A percentile compares a stretch with the other conserved stretches of the same genome.
Conservation (phyloP, 768 basidiomycete species). For the Lentinula aciculospora region DNA sequence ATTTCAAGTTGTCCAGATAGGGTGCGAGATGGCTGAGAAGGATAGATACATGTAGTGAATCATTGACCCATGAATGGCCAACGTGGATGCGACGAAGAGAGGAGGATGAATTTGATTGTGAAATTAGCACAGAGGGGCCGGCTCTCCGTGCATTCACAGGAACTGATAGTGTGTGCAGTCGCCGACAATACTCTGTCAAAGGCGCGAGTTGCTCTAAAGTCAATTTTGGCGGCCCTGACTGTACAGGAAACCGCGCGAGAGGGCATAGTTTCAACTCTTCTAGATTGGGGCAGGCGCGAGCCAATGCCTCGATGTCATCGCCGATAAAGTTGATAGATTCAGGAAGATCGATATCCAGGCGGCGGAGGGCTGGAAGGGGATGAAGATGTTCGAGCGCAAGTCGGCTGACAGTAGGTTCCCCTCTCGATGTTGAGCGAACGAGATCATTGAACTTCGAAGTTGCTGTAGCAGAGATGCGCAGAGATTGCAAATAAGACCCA, state of each 20-base stretch:
- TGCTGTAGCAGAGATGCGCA: slow-evolving; percentile 61
- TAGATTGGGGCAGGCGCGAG: slow-evolving; percentile 59
- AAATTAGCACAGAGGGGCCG: slow-evolving; percentile 36
- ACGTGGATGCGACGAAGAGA: slow-evolving; percentile 68
- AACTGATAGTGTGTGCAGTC: slow-evolving; percentile 59
- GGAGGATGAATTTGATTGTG: slow-evolving; percentile 49
- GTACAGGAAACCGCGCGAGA: slow-evolving; percentile 55
- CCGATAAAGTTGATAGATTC: slow-evolving; percentile 66
- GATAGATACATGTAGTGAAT: slow-evolving; percentile 66
- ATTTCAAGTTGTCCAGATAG: slow-evolving; percentile 60
- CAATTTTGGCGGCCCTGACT: slow-evolving; percentile 47
- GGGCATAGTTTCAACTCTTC: slow-evolving; percentile 68
- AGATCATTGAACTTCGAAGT: slow-evolving; percentile 79
- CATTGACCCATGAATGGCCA: slow-evolving; percentile 68
- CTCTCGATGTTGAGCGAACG: slow-evolving; percentile 67
- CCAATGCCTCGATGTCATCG: slow-evolving; percentile 52
- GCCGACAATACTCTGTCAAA: slow-evolving; percentile 52
- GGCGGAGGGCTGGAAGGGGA: slow-evolving; percentile 45
- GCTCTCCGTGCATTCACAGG: slow-evolving; percentile 56
- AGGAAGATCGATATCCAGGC: slow-evolving; percentile 75
- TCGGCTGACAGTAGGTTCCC: slow-evolving; percentile 52
- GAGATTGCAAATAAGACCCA: slow-evolving; percentile 48
- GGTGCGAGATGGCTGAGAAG: slow-evolving; percentile 78
- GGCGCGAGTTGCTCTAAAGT: slow-evolving; percentile 58
- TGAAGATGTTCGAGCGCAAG: slow-evolving; percentile 58